Conservation (phyloP, 352 stramenopile genomes). For the Pythium rishiriense region DNA sequence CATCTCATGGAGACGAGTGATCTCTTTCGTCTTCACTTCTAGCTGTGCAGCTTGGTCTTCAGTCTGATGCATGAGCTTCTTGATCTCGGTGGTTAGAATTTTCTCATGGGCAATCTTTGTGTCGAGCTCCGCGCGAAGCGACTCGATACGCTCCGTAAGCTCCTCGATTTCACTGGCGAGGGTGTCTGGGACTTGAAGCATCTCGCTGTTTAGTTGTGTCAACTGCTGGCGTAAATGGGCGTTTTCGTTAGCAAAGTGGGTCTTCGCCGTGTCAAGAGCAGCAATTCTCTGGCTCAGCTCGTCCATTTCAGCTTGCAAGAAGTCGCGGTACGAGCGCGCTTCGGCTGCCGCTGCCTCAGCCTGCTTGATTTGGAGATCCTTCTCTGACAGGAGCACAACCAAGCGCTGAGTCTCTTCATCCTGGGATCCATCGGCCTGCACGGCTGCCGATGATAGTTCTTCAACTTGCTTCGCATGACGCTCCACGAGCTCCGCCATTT, state of each 20-base stretch:
- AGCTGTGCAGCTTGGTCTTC: conserved; percentile 7
- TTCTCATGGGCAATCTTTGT: conserved; percentile 30
- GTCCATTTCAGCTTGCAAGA: conserved; percentile 29
- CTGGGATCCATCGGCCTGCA: conserved; percentile 27
- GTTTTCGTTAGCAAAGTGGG: conserved; percentile 21
- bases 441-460: not conserved
- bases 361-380: conserved; percentile 37
- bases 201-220: conserved; percentile 40
- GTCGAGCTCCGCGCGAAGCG: conserved; percentile 33
- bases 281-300: conserved; percentile 16
- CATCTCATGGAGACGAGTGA: conserved; percentile 18
- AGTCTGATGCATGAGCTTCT: conserved; percentile 10
- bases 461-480: conserved; percentile 7
- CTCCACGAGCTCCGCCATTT: conserved; percentile 10
- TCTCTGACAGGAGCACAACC: conserved; percentile 30
- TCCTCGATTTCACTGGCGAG: conserved; percentile 31
- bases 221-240: conserved; percentile 22
- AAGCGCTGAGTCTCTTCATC: not conserved
- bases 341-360: conserved; percentile 31
- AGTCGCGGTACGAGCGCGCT: conserved; percentile 23
- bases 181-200: conserved; percentile 40
- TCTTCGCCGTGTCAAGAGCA: conserved; percentile 12
- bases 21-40: conserved; percentile 11
- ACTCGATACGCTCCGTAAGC: conserved; percentile 36
- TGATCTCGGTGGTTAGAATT: conserved; percentile 21